Percentiles rank a stretch among this genome's conserved stretches.
Conservation (phyloP, 2,329 filamentous ascomycete species). For the Chrysosporium queenslandicum region DNA sequence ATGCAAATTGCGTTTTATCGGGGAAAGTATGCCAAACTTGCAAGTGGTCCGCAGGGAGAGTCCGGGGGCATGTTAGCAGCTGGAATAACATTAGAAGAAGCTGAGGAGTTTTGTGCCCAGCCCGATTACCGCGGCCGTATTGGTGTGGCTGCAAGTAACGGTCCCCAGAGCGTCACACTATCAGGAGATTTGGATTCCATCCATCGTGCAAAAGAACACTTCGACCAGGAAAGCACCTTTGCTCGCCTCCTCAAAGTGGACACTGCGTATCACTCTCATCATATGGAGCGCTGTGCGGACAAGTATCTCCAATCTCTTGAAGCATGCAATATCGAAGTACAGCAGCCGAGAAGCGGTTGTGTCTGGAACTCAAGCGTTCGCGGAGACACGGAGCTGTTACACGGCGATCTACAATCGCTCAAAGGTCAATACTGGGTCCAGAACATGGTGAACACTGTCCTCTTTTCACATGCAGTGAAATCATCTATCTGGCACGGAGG, state of each 20-base stretch:
- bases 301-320: conserved; percentile 11
- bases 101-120: background rate
- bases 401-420: background rate
- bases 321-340: background rate
- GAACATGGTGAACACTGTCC: conserved; percentile 11
- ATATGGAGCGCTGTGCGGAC: conserved; percentile 18
- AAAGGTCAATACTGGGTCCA: background rate
- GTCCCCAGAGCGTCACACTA: conserved; percentile 30
- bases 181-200: conserved; percentile 26
- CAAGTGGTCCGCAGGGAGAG: background rate
- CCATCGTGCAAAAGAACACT: conserved; percentile 13
- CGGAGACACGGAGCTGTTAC: background rate
- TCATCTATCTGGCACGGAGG: background rate
- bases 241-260: conserved; percentile 19
- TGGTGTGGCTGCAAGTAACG: conserved; percentile 28
- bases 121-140: conserved; percentile 20
- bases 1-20: conserved; percentile 18
- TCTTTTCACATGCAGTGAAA: background rate
- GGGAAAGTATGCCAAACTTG: conserved; percentile 5
- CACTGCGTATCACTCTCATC: conserved; percentile 23
- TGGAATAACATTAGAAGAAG: conserved; percentile 5
- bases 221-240: conserved; percentile 19
- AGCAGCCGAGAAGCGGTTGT: background rate
- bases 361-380: background rate
- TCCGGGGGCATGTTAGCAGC: conserved; percentile 16